Base-by-base conservation (phyloP, 352 stramenopile species). In the Pythium angustatum region DNA sequence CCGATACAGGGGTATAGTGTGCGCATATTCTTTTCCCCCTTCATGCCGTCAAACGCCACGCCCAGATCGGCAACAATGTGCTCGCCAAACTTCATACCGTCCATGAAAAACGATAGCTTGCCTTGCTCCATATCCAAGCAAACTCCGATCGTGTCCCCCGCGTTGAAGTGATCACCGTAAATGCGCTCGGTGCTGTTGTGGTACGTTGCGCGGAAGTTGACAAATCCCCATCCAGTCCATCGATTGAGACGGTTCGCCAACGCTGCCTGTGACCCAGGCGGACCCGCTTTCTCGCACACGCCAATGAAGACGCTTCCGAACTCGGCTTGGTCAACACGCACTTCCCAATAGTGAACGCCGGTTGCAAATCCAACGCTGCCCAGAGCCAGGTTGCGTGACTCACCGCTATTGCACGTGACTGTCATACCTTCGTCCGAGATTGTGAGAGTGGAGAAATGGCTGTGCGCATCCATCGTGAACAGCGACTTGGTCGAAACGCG, bases 1-100 rank as follows among this genome's bases (percentile, higher is more conserved):
- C 97, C 96, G 63, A 99, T 98, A 62, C 98, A 97, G 49, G 97
- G 97, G 72, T 96, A 99, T 40, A 99, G 75, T 22, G 96, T 97
- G 31, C 88, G 89, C 27, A 86, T 83, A 45, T 85, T 89, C 11
- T 85, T 78, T 56, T 92, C 88, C 26, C 73, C 76, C 73, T 96
- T 96, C 64, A 96, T 84, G 47, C 97, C 96, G 56, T 99, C 94
- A 71, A 98, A 99, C 3, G 97, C 97, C 65, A 97, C 96, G 17
- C 97, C 97, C 19, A 99, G 79, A 74, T 99, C 96, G 52, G 96
- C 97, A 31, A 99, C 82, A 57, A 99, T 98, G 66, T 99, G 97
- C 72, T 99, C 96, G n/a, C 97, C 97, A 81, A 98, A 99, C 74
- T 99, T 99, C 50, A 99, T 94, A 21, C 96, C 97, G 71, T 99